Percentiles rank a stretch among this genome's conserved stretches.
Evolutionary conservation across 805 yeast genomes (phyloP).

Genomic region (Candida berthetii): DNA sequence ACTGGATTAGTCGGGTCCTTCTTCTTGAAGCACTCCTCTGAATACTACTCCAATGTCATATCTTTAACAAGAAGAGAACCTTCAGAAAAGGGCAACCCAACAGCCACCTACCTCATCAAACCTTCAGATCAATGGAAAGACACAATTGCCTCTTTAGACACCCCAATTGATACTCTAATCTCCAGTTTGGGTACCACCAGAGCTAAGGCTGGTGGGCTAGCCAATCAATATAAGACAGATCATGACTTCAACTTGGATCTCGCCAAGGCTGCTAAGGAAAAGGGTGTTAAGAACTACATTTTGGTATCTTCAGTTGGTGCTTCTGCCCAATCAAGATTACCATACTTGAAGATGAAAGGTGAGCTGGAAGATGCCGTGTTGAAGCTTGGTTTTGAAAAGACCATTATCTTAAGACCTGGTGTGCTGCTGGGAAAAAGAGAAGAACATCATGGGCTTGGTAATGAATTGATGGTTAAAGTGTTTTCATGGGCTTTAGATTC

Average conservation of each 20-base stretch:
- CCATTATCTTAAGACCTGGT: conserved; percentile 79
- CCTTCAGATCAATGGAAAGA: conserved; percentile 42
- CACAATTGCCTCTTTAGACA: conserved; percentile 19
- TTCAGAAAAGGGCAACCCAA: conserved; percentile 11
- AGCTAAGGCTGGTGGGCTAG: conserved; percentile 67
- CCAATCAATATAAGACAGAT: conserved; percentile 65
- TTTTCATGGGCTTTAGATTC: conserved; percentile 28
- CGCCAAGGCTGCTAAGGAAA: conserved; percentile 68
- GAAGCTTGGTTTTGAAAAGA: conserved; percentile 58
- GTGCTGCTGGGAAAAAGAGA: conserved; percentile 59
- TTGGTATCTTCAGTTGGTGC: conserved; percentile 69
- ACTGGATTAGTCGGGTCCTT: conserved; percentile 74
- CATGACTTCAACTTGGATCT: conserved; percentile 62
- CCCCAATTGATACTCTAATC: conserved; percentile 38
- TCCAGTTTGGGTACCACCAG: conserved; percentile 75
- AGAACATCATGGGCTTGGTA: conserved; percentile 30
- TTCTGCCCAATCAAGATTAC: conserved; percentile 42
- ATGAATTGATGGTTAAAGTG: conserved; percentile 24
- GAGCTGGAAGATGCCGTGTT: conserved; percentile 63
- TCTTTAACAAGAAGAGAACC: conserved; percentile 44
- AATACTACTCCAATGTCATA: conserved; percentile 33
- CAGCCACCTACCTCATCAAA: conserved; percentile 34
- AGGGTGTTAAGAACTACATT: conserved; percentile 63
- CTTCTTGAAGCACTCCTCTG: conserved; percentile 37
- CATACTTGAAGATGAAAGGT: conserved; percentile 68